Evolutionary conservation across 345 rosid genomes (phyloP), one percentile per base, ranked within the genome.

Genomic region (Corchorus olitorius): DNA sequence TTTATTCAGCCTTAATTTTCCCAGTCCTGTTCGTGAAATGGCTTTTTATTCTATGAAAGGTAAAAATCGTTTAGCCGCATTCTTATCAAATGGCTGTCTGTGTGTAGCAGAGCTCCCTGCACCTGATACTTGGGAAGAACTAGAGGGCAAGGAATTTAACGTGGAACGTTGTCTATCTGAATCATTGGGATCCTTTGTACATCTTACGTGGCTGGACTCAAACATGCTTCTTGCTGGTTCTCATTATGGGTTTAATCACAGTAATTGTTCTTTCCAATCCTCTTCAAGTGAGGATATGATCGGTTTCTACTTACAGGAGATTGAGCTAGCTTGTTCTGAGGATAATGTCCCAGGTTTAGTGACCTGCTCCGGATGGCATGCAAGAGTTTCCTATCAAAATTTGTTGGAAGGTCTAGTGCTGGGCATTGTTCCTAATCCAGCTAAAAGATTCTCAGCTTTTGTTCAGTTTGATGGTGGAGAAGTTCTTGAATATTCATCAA

Each of bases 401-500:
- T 80, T 81, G 78, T 82, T 93, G 43, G 97, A 91, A 74, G 81
- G 84, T 59, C 81, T 78, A 50, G 91, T 85, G 72, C 78, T 88
- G 75, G 89, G 88, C 58, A 85, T 93, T 76, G 82, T 88, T 77
- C 81, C 90, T 52, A 87, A 88, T 82, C 93, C 93, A 83, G 83
- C 84, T 69, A 88, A 85, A 84, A 84, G 50, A 56, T 77, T 65
- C 75, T 90, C 98, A 16, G 92, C 97, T 75, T 87, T 89, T 84
- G 81, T 93, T 75, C 98, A 96, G 86, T 89, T 89, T 86, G 89
- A 87, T 74, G 94, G 93, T 78, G 99, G 99, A 74, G 87, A 83
- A 75, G 75, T 91, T 65, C 65, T 72, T 50, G 88, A 84, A 75
- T 92, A 92, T 77, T 65, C 84, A 17, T 83, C 93, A 61, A 84